Evolutionary conservation across 2,329 filamentous ascomycete genomes (phyloP), one percentile per base, ranked within the genome.

Genomic region (Beauveria sp.): DNA sequence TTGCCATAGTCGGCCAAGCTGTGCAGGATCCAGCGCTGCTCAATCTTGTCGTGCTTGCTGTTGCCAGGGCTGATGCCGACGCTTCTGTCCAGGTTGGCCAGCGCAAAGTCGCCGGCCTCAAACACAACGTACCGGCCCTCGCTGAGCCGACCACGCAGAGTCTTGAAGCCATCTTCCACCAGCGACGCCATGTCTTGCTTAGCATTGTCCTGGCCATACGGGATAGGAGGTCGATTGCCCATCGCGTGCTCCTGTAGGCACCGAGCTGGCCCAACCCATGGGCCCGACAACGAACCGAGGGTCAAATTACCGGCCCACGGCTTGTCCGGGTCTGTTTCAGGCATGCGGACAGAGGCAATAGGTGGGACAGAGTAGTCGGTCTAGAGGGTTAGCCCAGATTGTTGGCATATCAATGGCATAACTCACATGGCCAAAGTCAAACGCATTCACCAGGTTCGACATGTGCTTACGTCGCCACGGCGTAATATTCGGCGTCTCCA

Each of bases 51-150:
- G 65, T 83, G 79, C 3, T 34, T 59, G 22, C 47, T 12, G 6
- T 59, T 62, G 12, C 62, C 62, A 2, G 8, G 8, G 5, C 63
- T 51, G 4, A 63, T 30, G 41, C 61, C 57, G 2, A 62, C 61
- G 1, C 66, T 47, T 2, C 70, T 72, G 2, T 72, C 70, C 37
- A 65, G 14, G 63, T 69, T 63, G 59, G 70, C 55, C 18, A 82
- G 72, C 2, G 78, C 78, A 34, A 66, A 70, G 18, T 76, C 76
- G 26, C 70, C 68, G 54, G 50, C 48, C 66, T 81, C 79, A 61
- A 83, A 80, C 2, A 77, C 76, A 20, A 84, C 71, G 64, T 78
- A 82, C 22, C 80, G 77, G 20, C 80, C 81, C 65, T 84, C 81
- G 8, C 78, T 82, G 20, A 83, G 69, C 20, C 75, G 70, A 3